phyloP scores from a whole-genome alignment of 805 yeast species.

The Naumovozyma dairenensis region DNA sequence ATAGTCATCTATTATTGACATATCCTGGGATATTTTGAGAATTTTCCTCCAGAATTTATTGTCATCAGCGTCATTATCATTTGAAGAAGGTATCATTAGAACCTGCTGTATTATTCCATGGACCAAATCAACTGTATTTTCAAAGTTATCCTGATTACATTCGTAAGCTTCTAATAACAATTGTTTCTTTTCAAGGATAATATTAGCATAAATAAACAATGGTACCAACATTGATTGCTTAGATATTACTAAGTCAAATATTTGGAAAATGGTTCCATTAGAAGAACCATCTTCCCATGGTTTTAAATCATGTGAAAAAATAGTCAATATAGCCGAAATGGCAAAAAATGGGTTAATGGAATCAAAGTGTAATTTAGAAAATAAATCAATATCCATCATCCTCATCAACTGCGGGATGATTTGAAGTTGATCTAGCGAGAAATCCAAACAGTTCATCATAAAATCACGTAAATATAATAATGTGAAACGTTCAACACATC shows the following conservation, averaged over 20 bases:
- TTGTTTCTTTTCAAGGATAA: constrained; percentile 38
- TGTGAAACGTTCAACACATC: constrained; percentile 46
- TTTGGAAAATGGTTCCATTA: constrained; percentile 34
- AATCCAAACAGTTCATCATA: constrained; percentile 61
- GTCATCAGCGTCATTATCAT: background rate
- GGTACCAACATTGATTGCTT: constrained; percentile 44
- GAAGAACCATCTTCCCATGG: constrained; percentile 27
- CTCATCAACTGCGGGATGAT: constrained; percentile 56
- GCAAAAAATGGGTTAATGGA: constrained; percentile 55
- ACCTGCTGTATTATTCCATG: constrained; percentile 36
- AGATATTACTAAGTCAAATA: constrained; percentile 65
- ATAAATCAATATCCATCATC: constrained; percentile 37
- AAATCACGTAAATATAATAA: constrained; percentile 67
- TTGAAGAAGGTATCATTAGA: constrained; percentile 13
- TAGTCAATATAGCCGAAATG: constrained; percentile 65
- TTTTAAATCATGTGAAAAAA: constrained; percentile 63
- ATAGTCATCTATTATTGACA: background rate
- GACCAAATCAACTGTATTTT: constrained; percentile 27
- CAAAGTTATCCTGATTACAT: constrained; percentile 17
- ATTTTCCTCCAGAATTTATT: constrained; percentile 14
- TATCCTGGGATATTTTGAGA: background rate
- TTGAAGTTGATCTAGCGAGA: constrained; percentile 54
- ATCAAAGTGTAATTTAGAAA: constrained; percentile 25
- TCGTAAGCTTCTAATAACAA: constrained; percentile 30
- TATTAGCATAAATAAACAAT: constrained; percentile 52